These are phyloP conservation scores for Agaricus bisporus DNA, from an alignment of 768 basidiomycete genomes.

Conservation along the genomic window DNA sequence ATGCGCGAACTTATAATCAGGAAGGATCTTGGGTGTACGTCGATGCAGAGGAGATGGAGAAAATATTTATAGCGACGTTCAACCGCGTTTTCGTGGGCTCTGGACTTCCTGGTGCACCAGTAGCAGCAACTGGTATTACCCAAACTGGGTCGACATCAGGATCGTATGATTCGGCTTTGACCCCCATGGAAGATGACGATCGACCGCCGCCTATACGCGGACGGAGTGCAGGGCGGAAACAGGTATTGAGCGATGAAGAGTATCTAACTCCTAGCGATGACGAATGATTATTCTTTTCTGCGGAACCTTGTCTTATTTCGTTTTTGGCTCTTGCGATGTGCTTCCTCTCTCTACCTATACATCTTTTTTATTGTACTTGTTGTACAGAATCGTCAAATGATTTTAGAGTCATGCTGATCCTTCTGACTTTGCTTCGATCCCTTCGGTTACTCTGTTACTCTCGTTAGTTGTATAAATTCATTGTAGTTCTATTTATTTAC, in stretches of 20 bases:
- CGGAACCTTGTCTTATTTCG: background rate
- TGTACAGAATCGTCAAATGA: background rate
- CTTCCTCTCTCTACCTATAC: background rate
- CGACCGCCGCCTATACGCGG: constrained; percentile 49
- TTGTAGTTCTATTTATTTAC: constrained; percentile 5
- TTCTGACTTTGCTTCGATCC: background rate
- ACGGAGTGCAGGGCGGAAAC: constrained; percentile 58
- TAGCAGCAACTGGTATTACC: constrained; percentile 18
- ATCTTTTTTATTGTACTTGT: background rate
- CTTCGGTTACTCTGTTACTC: background rate
- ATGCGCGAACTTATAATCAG: constrained; percentile 90
- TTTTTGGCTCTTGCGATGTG: background rate
- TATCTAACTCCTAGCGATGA: constrained; percentile 75
- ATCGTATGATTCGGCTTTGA: constrained; percentile 62
- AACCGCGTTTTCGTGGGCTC: constrained; percentile 58
- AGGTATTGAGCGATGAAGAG: constrained; percentile 69
- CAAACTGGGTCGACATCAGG: constrained; percentile 38
- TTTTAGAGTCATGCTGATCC: background rate
- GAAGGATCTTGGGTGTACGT: constrained; percentile 94
- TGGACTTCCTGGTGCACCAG: constrained; percentile 69
- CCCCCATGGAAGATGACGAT: constrained; percentile 80
- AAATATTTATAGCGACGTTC: constrained; percentile 72
- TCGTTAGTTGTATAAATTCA: constrained; percentile 1
- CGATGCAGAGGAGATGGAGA: constrained; percentile 93
- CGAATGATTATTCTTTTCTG: constrained; percentile 29